Base-by-base conservation (phyloP, 441 rosid genomes). In the Viola pubescens region DNA sequence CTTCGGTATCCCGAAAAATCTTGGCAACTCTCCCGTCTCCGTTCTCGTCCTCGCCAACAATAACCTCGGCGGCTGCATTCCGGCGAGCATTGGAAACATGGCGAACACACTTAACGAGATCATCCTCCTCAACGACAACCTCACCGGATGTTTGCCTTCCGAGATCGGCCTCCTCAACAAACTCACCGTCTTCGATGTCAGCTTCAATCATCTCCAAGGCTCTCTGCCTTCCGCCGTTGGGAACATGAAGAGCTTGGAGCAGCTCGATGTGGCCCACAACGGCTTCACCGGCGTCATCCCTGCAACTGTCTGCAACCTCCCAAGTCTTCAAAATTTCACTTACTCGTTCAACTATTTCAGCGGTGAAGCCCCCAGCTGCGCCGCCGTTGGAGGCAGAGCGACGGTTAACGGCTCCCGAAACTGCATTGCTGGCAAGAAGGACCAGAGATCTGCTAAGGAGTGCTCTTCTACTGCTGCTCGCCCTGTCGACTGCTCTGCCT, bases 61-160 rank as follows among this genome's bases (percentile, higher is more conserved):
- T 83, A 81, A 87, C 40, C 84, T 91, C 37, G 56, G 41, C 0
- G 97, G 98, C 0, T 85, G 95, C 65, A 81, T 91, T 61, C 98
- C 98, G 0, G 68, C 52, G 9, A 75, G 73, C 63, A 75, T 91
- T n/a, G 91, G 87, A 0, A 80, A 80, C 52, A 87, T 87, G 94
- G 65, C 60, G 6, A 77, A 78, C 0, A 81, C 83, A 52, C 71
- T 91, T 2, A 79, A 84, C 9, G 94, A 91, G 74, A 83, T 88
- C 34, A 47, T 79, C 42, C 76, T 88, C 60, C 54, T 66, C 65
- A 75, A 79, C 58, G 89, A 88, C 57, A 67, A 59, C 4, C 77
- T 91, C 0, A 72, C 84, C 0, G 96, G 97, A 11, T 91, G 97
- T 49, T 80, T 91, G 65, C 90, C 97, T 0, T 16, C 71, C 6